These are phyloP conservation scores for Boletellus deceptivus DNA, from an alignment of 1,284 basidiomycete species.

Conservation along the genomic window DNA sequence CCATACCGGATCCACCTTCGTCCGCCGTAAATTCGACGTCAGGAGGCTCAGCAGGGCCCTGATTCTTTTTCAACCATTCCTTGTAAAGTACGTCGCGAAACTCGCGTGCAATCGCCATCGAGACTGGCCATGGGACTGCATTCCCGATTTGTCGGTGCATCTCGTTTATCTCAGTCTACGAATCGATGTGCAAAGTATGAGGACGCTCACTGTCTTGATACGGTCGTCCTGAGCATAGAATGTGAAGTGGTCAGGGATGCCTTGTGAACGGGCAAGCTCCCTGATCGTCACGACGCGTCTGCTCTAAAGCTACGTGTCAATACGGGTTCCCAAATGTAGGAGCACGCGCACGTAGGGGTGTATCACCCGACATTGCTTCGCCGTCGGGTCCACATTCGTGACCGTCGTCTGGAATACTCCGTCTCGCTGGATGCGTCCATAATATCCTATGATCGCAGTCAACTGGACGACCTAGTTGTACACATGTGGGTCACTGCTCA, in stretches of 20 bases:
- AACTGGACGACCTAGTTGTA: background rate
- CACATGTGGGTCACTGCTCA: constrained; percentile 19
- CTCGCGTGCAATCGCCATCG: constrained; percentile 59
- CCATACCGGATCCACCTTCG: background rate
- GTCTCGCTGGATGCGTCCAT: constrained; percentile 55
- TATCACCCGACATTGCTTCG: constrained; percentile 66
- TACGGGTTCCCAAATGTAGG: background rate
- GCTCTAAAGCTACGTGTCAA: constrained; percentile 40
- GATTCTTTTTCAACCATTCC: constrained; percentile 42
- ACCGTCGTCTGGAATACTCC: constrained; percentile 65
- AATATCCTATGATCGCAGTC: constrained; percentile 45
- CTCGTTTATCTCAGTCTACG: constrained; percentile 34
- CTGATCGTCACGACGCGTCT: constrained; percentile 66
- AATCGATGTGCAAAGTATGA: background rate
- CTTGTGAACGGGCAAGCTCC: constrained; percentile 73
- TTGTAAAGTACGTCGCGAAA: constrained; percentile 49
- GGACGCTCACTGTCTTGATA: constrained; percentile 54
- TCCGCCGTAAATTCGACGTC: constrained; percentile 15
- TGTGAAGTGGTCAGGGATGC: constrained; percentile 68
- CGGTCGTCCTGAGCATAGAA: constrained; percentile 52
- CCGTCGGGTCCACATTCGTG: constrained; percentile 70
- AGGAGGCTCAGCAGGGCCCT: constrained; percentile 4
- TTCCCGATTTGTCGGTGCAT: constrained; percentile 79
- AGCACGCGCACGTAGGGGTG: constrained; percentile 54
- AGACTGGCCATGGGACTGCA: constrained; percentile 65